phyloP scores from a whole-genome alignment of 768 basidiomycete species.

The Neoboletus brunneissimus region DNA sequence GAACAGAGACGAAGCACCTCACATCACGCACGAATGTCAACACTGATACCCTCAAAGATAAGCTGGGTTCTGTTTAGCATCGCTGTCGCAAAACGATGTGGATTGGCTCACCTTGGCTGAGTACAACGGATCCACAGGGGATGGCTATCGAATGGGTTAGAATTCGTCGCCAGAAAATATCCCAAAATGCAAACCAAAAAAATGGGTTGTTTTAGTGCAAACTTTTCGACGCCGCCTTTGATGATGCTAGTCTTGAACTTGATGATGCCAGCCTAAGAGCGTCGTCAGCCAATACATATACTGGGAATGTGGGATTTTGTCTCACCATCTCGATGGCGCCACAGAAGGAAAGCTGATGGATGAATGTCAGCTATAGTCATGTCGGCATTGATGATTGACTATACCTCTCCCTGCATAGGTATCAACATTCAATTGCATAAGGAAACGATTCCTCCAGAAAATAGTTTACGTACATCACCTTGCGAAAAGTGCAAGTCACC shows the following conservation, averaged over 20 bases:
- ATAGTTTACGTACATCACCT: constrained; percentile 50
- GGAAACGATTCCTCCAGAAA: background rate
- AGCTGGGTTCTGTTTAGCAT: constrained; percentile 37
- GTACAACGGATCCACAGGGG: constrained; percentile 72
- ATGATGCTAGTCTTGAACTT: constrained; percentile 72
- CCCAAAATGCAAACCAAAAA: constrained; percentile 52
- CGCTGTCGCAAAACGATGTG: background rate
- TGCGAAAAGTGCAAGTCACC: constrained; percentile 81
- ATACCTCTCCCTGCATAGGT: constrained; percentile 52
- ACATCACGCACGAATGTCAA: constrained; percentile 55
- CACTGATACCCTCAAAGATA: constrained; percentile 73
- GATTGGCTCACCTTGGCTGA: constrained; percentile 51
- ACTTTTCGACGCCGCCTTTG: constrained; percentile 71
- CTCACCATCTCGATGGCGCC: constrained; percentile 74
- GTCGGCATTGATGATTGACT: background rate
- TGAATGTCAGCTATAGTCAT: background rate
- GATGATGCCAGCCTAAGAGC: constrained; percentile 58
- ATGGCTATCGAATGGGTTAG: constrained; percentile 45
- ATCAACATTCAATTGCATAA: constrained; percentile 2
- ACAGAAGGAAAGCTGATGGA: constrained; percentile 60
- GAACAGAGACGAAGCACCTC: background rate
- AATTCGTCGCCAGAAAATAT: background rate
- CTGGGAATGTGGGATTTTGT: background rate
- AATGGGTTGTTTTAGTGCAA: constrained; percentile 70
- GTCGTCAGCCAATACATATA: background rate